Conservation (phyloP, 2,329 filamentous ascomycete species). For the Tolypocladium endophyticum region DNA sequence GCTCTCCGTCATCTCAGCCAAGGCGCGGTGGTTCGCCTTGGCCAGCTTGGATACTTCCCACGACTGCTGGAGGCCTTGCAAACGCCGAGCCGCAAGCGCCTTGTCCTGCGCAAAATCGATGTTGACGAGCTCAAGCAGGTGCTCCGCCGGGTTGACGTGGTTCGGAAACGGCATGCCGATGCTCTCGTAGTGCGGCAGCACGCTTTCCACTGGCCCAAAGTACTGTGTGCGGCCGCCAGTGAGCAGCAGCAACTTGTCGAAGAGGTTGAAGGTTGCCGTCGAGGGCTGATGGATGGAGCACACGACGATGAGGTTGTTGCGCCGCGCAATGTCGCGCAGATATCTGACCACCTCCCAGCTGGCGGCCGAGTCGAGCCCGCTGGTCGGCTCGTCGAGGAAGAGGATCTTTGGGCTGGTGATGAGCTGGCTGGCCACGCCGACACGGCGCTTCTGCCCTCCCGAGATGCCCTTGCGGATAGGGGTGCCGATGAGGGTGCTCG, state of each 20-base stretch:
- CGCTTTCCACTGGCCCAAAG: slow-evolving; percentile 50
- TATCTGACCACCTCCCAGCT: slow-evolving; percentile 69
- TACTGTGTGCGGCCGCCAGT: slow-evolving; percentile 63
- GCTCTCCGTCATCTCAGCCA: not conserved
- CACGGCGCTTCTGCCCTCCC: slow-evolving; percentile 73
- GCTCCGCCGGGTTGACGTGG: slow-evolving; percentile 72
- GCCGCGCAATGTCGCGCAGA: slow-evolving; percentile 53
- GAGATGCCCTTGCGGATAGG: slow-evolving; percentile 75
- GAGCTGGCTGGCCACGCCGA: slow-evolving; percentile 71
- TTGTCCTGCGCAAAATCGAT: slow-evolving; percentile 54
- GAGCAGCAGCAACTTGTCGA: slow-evolving; percentile 68
- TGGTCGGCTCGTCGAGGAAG: slow-evolving; percentile 78
- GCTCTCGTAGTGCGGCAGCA: slow-evolving; percentile 52
- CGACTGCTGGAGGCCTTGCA: slow-evolving; percentile 13
- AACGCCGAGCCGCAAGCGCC: slow-evolving; percentile 28
- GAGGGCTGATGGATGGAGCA: slow-evolving; percentile 82
- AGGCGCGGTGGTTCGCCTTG: not conserved
- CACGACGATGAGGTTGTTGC: slow-evolving; percentile 65
- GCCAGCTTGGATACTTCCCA: slow-evolving; percentile 10
- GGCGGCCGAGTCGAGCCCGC: slow-evolving; percentile 68
- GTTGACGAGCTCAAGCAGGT: slow-evolving; percentile 68
- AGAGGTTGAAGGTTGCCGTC: slow-evolving; percentile 66
- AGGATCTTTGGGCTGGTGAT: slow-evolving; percentile 73
- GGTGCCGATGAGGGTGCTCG: slow-evolving; percentile 66
- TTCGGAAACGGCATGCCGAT: slow-evolving; percentile 54